phyloP scores from a whole-genome alignment of 371 early-diverging fungal genomes.

The Mucor saturninus region DNA sequence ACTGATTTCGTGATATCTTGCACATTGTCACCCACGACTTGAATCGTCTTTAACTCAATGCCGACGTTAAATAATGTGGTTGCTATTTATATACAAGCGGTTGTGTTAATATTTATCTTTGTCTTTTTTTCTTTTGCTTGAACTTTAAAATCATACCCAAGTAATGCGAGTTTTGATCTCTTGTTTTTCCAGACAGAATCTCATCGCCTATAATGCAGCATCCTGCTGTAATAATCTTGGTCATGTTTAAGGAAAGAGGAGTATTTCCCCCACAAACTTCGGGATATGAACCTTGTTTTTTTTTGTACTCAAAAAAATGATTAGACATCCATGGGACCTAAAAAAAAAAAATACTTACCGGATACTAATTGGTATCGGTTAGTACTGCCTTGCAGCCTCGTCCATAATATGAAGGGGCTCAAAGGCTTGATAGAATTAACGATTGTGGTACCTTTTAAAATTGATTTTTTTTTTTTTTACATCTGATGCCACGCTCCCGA shows the following conservation, averaged over 20 bases:
- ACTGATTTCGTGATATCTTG: slow-evolving; percentile 54
- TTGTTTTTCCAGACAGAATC: slow-evolving; percentile 74
- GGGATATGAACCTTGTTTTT: neutral
- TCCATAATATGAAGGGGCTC: too few species aligned
- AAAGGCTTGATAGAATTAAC: too few species aligned
- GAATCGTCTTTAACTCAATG: slow-evolving; percentile 59
- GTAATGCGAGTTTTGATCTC: slow-evolving; percentile 66
- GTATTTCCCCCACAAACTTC: neutral
- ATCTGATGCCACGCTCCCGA: too few species aligned
- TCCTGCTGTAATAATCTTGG: slow-evolving; percentile 31
- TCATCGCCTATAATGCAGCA: slow-evolving; percentile 67
- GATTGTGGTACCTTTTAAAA: too few species aligned
- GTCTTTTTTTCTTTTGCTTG: neutral
- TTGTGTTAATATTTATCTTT: neutral
- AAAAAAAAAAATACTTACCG: too few species aligned
- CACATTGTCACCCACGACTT: slow-evolving; percentile 59
- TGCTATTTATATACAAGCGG: slow-evolving; percentile 34
- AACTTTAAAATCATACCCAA: slow-evolving; percentile 40
- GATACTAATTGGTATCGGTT: too few species aligned
- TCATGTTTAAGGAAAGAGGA: neutral
- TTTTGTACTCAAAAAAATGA: too few species aligned
- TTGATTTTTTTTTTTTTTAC: too few species aligned
- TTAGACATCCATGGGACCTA: too few species aligned
- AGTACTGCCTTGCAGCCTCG: too few species aligned
- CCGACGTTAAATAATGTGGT: slow-evolving; percentile 60